Percentiles rank a stretch among this genome's conserved stretches.
Evolutionary conservation across 768 basidiomycete species (phyloP).

Genomic region (Imleria badia): DNA sequence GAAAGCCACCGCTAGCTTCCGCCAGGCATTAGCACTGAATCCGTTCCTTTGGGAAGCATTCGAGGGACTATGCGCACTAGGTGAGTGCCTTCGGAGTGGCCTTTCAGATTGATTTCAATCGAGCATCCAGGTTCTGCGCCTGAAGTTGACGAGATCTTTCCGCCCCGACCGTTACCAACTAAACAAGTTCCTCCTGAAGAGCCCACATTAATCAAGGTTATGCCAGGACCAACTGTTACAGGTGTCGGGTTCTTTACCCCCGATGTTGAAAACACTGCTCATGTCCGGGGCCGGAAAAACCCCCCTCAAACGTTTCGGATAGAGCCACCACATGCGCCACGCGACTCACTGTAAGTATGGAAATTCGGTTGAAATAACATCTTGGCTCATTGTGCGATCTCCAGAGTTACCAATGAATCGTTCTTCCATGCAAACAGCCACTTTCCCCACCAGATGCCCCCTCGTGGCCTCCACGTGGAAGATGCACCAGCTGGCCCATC

Average conservation of each 20-base stretch:
- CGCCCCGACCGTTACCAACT: slow-evolving; percentile 56
- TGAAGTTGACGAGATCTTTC: slow-evolving; percentile 71
- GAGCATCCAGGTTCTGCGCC: slow-evolving; percentile 57
- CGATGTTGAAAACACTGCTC: slow-evolving; percentile 54
- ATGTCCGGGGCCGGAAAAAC: slow-evolving; percentile 59
- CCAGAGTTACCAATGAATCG: slow-evolving; percentile 57
- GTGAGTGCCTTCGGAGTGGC: slow-evolving; percentile 40
- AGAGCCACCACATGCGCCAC: slow-evolving; percentile 47
- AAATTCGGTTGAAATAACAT: not conserved
- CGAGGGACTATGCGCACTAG: slow-evolving; percentile 79
- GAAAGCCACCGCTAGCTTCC: slow-evolving; percentile 69
- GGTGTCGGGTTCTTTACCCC: slow-evolving; percentile 78
- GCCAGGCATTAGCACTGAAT: slow-evolving; percentile 66
- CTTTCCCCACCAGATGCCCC: slow-evolving; percentile 46
- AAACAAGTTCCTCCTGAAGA: slow-evolving; percentile 58
- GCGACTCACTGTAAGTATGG: slow-evolving; percentile 60
- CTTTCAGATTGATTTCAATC: slow-evolving; percentile 12
- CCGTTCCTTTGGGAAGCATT: slow-evolving; percentile 93
- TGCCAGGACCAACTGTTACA: slow-evolving; percentile 53
- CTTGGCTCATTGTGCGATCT: slow-evolving; percentile 6
- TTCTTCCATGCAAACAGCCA: slow-evolving; percentile 57
- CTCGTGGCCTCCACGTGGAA: slow-evolving; percentile 44
- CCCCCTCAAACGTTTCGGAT: slow-evolving; percentile 57
- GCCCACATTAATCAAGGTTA: slow-evolving; percentile 33
- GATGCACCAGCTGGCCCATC: slow-evolving; percentile 39